Conservation (phyloP, 2,329 filamentous ascomycete genomes). For the Drechslerella stenobrocha region DNA sequence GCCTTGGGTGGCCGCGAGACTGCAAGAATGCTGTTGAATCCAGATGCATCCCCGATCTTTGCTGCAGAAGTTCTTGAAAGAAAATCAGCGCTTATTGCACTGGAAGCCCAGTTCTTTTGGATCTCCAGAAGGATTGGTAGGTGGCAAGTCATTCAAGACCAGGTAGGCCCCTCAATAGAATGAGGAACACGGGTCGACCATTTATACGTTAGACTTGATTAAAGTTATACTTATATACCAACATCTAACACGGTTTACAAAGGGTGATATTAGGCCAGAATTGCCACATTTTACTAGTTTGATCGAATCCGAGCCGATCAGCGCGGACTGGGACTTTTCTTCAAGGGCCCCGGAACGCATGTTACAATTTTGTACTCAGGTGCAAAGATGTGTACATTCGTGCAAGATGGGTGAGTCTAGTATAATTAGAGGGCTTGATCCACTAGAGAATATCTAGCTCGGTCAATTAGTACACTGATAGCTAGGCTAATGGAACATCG, state of each 20-base stretch:
- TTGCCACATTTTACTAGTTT: not conserved
- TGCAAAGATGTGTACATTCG: slow-evolving; percentile 1
- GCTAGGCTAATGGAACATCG: too few species aligned
- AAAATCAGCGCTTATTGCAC: not conserved
- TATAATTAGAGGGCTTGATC: not conserved
- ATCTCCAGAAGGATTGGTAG: not conserved
- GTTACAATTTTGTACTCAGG: not conserved
- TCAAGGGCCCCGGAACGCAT: not conserved
- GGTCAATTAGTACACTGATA: too few species aligned
- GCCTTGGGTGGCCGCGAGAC: slow-evolving; percentile 1
- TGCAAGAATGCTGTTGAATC: not conserved
- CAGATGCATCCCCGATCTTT: not conserved
- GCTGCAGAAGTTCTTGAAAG: not conserved
- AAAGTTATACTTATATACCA: too few species aligned
- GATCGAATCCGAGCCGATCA: not conserved
- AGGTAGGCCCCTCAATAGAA: not conserved
- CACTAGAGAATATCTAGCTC: too few species aligned
- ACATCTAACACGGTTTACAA: too few species aligned
- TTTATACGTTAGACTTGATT: too few species aligned
- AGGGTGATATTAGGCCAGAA: not conserved
- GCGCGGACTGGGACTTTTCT: not conserved
- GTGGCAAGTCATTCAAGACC: not conserved
- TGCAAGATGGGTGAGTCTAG: not conserved
- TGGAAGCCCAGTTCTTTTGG: slow-evolving; percentile 1
- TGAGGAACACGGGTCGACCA: too few species aligned